Base-by-base conservation (phyloP, 1,284 basidiomycete genomes). In the Puccinia triticina region DNA sequence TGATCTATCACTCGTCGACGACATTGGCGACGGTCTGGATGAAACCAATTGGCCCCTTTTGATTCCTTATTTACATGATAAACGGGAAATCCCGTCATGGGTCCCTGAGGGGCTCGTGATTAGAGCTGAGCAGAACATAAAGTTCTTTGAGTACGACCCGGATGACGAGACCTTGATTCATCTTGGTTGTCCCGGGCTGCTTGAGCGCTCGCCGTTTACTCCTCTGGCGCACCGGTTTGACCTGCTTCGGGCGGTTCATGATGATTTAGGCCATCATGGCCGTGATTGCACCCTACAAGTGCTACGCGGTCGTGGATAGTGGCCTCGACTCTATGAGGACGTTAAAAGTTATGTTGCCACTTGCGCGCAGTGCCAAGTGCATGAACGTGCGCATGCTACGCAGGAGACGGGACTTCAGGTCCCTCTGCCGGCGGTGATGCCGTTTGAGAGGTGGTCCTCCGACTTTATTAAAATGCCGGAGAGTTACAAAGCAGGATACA, bases 381-480 rank as follows among this genome's bases (percentile, higher is more conserved):
- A 14, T 10, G 34, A 69, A 29, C 34, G 21, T 32, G 4, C n/a
- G 4, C 29, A 32, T 5, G 21, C 2, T 23, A 3, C 40, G 7
- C 29, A 34, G 46, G 71, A 74, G 32, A 48, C 18, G 21, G 16
- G 5, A 8, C 46, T 5, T 4, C 71, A 48, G 21, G 18, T 53
- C 23, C 46, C 26, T 53, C 21, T 74, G 14, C 71, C 71, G 14
- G 5, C 26, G 1, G 72, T n/a, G 18, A 32, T 23, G 14, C 72
- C 72, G 2, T 76, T 76, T 59, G 48, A 55, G 59, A 8, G 73
- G n/a, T n/a, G n/a, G n/a, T n/a, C n/a, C n/a, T n/a, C n/a, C n/a
- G n/a, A n/a, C n/a, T n/a, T n/a, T n/a, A n/a, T n/a, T n/a, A n/a
- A n/a, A n/a, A n/a, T n/a, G n/a, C n/a, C n/a, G n/a, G n/a, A n/a